phyloP scores from a whole-genome alignment of 2,329 filamentous ascomycete species.

The Penicillium rolfsii region DNA sequence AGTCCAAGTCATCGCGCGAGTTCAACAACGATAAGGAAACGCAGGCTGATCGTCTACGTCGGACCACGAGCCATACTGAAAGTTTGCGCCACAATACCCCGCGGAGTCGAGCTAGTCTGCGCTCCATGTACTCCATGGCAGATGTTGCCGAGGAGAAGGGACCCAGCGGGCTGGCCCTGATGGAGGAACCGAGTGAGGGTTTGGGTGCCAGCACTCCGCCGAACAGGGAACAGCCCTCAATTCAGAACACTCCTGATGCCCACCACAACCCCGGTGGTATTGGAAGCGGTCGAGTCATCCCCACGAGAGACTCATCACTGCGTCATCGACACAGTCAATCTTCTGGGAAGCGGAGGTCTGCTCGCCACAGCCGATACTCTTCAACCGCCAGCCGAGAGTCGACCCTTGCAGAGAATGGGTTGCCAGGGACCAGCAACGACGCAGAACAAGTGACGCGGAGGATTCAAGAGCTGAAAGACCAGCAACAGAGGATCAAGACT shows the following conservation, averaged over 20 bases:
- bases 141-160: slow-evolving; percentile 46
- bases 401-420: slow-evolving; percentile 42
- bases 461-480: slow-evolving; percentile 61
- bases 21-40: slow-evolving; percentile 42
- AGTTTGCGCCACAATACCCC: slow-evolving; percentile 38
- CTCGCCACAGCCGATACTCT: slow-evolving; percentile 46
- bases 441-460: slow-evolving; percentile 61
- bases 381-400: slow-evolving; percentile 45
- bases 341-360: slow-evolving; percentile 58
- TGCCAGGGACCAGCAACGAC: slow-evolving; percentile 45
- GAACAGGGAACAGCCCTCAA: slow-evolving; percentile 42
- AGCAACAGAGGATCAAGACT: slow-evolving; percentile 58
- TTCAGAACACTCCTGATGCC: slow-evolving; percentile 33
- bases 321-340: slow-evolving; percentile 55
- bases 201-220: slow-evolving; percentile 28
- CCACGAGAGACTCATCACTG: slow-evolving; percentile 69
- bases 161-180: slow-evolving; percentile 23
- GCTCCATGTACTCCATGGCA: slow-evolving; percentile 48
- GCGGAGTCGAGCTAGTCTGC: slow-evolving; percentile 44
- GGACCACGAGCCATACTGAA: slow-evolving; percentile 40
- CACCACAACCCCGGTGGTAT: slow-evolving; percentile 41
- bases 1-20: slow-evolving; percentile 41
- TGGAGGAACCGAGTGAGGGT: slow-evolving; percentile 26
- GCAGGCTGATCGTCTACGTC: slow-evolving; percentile 38
- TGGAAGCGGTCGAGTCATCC: slow-evolving; percentile 61